Evolutionary conservation across 345 rosid genomes (phyloP), one percentile per base, ranked within the genome.

Genomic region (Isatis tinctoria): DNA sequence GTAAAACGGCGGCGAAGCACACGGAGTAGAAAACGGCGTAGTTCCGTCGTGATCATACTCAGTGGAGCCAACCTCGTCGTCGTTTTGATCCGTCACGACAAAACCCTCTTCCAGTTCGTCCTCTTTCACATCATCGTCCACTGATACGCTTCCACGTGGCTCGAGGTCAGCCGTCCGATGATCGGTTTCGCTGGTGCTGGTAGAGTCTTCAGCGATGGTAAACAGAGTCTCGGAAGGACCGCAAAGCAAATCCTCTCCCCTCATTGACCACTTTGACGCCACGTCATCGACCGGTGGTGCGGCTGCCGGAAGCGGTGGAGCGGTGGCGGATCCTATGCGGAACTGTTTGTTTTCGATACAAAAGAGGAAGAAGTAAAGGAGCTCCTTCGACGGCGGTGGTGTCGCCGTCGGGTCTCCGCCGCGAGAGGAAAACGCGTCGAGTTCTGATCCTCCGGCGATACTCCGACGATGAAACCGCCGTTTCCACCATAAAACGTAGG

Each of bases 191-290:
- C 72, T 82, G 26, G 82, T 92, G 63, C 72, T 82, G 26, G 82
- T 92, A 80, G 84, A 90, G 27, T 92, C 96, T 37, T 92, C 98
- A 57, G 74, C 84, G 43, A 90, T 88, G 13, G 96, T 90, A 70
- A 83, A 90, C 67, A 88, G 74, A 68, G 80, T 30, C 82, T 86
- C 87, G 0, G 96, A 75, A n/a, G 83, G 85, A 8, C 92, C 94
- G 52, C 81, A 70, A 64, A 81, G 24, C 3, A 79, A 4, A 53
- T 43, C 53, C 4, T 69, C 70, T 60, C 70, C 74, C 2, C 35
- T 16, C 2, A 6, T 24, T 69, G 79, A 69, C 66, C 69, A 61
- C 33, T 75, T 75, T 0, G 67, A 24, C 11, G 67, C 65, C 60
- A 78, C 39, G 71, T 81, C 86, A 54, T 83, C 86, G 33, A 5